Evolutionary conservation across 768 basidiomycete species (phyloP).

Genomic region (Pilatotrama ljubarskyi): DNA sequence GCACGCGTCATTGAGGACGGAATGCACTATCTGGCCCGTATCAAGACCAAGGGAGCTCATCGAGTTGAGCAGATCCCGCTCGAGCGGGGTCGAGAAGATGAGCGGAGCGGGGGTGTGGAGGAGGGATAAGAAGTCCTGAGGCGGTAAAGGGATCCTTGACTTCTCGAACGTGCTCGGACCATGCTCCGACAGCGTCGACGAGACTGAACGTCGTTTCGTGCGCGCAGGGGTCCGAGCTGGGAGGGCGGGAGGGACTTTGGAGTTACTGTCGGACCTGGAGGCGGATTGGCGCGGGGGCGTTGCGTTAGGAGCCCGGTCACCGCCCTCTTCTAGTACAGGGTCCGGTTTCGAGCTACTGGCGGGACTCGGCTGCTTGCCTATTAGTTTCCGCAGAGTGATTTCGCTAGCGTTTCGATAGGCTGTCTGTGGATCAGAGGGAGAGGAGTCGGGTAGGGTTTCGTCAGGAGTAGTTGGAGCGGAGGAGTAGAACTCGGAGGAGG

Average conservation of each 20-base stretch:
- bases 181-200: constrained; percentile 73
- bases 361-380: constrained; percentile 4
- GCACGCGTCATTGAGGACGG: constrained; percentile 88
- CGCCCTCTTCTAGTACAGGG: constrained; percentile 55
- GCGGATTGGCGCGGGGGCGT: constrained; percentile 31
- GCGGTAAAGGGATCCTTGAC: constrained; percentile 35
- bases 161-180: constrained; percentile 50
- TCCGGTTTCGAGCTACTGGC: constrained; percentile 42
- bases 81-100: constrained; percentile 84
- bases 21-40: constrained; percentile 93
- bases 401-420: constrained; percentile 58
- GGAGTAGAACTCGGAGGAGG: constrained; percentile 49
- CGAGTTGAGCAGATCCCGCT: constrained; percentile 75
- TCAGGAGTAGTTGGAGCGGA: constrained; percentile 63
- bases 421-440: constrained; percentile 23
- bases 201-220: constrained; percentile 94
- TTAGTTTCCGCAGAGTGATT: constrained; percentile 55
- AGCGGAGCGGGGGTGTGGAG: constrained; percentile 69
- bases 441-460: constrained; percentile 30
- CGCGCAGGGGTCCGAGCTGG: constrained; percentile 88
- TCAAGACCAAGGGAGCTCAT: constrained; percentile 84
- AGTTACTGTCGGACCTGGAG: constrained; percentile 24
- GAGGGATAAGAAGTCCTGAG: constrained; percentile 61
- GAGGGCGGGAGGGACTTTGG: constrained; percentile 52
- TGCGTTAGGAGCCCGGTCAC: constrained; percentile 12